These are phyloP conservation scores for Thymus quinquecostatus DNA, from an alignment of 257 asterid genomes.

Conservation along the genomic window DNA sequence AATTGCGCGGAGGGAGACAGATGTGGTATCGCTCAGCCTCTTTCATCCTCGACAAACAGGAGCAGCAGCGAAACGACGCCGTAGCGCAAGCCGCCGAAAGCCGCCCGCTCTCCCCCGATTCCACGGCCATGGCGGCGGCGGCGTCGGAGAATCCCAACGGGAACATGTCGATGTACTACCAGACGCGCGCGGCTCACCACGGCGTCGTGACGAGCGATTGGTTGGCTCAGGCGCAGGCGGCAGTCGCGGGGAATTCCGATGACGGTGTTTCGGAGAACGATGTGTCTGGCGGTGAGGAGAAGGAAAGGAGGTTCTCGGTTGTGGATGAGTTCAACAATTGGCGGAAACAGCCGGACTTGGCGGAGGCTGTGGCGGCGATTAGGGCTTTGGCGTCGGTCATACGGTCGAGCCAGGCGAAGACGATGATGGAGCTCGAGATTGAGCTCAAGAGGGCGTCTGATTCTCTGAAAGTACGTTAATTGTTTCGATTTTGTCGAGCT, in stretches of 20 bases:
- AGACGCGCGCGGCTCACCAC: slow-evolving; percentile 90
- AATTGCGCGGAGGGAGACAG: background rate
- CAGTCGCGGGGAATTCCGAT: slow-evolving; percentile 55
- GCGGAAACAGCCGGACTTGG: slow-evolving; percentile 94
- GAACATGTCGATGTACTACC: slow-evolving; percentile 75
- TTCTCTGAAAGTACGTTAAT: slow-evolving; percentile 66
- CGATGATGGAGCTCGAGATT: slow-evolving; percentile 96
- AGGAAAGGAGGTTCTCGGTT: slow-evolving; percentile 54
- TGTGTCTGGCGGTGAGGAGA: slow-evolving; percentile 44
- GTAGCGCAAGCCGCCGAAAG: slow-evolving; percentile 25
- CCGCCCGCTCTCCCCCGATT: slow-evolving; percentile 41
- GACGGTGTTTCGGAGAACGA: slow-evolving; percentile 39
- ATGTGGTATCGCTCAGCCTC: slow-evolving; percentile 50
- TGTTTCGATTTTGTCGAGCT: background rate
- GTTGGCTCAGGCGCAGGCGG: slow-evolving; percentile 94
- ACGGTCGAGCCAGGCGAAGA: slow-evolving; percentile 83
- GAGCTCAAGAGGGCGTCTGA: slow-evolving; percentile 91
- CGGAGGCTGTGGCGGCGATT: slow-evolving; percentile 98
- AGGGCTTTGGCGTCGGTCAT: slow-evolving; percentile 95
- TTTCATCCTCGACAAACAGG: slow-evolving; percentile 43
- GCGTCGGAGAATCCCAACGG: slow-evolving; percentile 48
- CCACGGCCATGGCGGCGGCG: slow-evolving; percentile 51
- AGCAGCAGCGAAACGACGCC: slow-evolving; percentile 37
- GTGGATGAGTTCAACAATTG: slow-evolving; percentile 84
- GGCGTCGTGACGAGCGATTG: slow-evolving; percentile 94